Conservation (phyloP, 2,329 filamentous ascomycete species). For the Penicillium sp. region DNA sequence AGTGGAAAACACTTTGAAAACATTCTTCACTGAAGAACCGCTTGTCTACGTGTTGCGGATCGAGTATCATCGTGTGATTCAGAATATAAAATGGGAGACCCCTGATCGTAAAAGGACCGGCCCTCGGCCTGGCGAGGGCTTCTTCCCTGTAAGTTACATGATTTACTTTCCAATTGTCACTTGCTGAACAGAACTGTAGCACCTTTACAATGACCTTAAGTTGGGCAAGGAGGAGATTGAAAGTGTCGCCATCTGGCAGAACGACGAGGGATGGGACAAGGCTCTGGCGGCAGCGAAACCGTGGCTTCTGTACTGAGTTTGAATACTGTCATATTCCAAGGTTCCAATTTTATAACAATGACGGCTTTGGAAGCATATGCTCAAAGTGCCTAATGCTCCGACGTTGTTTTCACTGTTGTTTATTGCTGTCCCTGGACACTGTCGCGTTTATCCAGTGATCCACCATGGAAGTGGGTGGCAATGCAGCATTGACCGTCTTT, state of each 20-base stretch:
- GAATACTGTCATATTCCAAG: neutral
- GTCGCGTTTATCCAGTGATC: too few relatives aligned
- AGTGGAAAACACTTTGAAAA: constrained; percentile 38
- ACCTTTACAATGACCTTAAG: constrained; percentile 40
- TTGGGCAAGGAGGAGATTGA: constrained; percentile 39
- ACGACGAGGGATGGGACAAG: constrained; percentile 38
- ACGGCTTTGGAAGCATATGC: neutral
- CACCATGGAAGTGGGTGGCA: constrained; percentile 35
- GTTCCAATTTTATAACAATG: neutral
- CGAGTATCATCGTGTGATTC: constrained; percentile 28
- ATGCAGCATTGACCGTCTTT: constrained; percentile 37
- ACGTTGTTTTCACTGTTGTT: neutral
- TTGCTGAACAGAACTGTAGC: constrained; percentile 22
- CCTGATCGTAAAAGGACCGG: constrained; percentile 38
- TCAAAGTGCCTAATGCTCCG: neutral
- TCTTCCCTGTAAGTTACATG: constrained; percentile 38
- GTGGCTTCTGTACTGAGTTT: constrained; percentile 35
- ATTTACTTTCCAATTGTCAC: neutral
- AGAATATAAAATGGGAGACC: constrained; percentile 37
- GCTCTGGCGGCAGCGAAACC: constrained; percentile 33
- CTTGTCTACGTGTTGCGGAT: constrained; percentile 40
- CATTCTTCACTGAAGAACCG: constrained; percentile 39
- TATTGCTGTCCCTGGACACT: too few relatives aligned
- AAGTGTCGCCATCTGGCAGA: constrained; percentile 38
- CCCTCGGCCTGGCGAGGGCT: constrained; percentile 36